Base-by-base conservation (phyloP, 2,329 filamentous ascomycete species). In the Anthostomella pinea region DNA sequence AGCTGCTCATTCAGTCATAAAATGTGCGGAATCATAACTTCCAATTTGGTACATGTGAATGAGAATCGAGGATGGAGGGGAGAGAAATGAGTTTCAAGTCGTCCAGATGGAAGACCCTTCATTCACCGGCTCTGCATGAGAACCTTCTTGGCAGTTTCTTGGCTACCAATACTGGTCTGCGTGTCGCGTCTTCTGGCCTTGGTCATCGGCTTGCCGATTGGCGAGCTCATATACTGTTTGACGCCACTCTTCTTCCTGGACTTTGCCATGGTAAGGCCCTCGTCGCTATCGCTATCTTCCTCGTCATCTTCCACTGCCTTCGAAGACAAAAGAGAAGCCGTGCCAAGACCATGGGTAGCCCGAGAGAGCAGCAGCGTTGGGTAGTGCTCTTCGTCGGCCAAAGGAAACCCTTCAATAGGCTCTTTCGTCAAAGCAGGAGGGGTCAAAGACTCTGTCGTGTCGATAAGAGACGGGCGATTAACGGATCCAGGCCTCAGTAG, bases 121-220 rank as follows among this genome's bases (percentile, higher is more conserved):
- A 3, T 10, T 49, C 34, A 53, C 44, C 60, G 63, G 41, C 59
- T 59, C 42, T 64, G 57, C 32, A 66, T 51, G 24, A 62, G 45
- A 13, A 77, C 55, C 55, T 79, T 79, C 62, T 80, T 82, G 24
- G 79, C 79, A 27, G 79, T 83, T 49, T 81, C 79, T 1, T 75
- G 79, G 53, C 77, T 81, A 20, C 72, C 74, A 18, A 77, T 73
- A 46, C 75, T 80, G 2, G 73, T 74, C 48, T 79, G 77, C 1
- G 78, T 82, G 46, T 78, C 75, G 20, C 79, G 70, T 38, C 78
- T 67, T 41, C 63, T 65, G 3, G 68, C 61, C 29, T 62, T 63
- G 33, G 64, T 46, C 8, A 57, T 35, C 26, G 59, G 49, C 30
- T 48, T 58, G 35, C 51, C 53, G 27, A 64, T 19, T 6, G 58